These are phyloP conservation scores for Vitis hybrid DNA, from an alignment of 177 flowering plant species.

Conservation along the genomic window DNA sequence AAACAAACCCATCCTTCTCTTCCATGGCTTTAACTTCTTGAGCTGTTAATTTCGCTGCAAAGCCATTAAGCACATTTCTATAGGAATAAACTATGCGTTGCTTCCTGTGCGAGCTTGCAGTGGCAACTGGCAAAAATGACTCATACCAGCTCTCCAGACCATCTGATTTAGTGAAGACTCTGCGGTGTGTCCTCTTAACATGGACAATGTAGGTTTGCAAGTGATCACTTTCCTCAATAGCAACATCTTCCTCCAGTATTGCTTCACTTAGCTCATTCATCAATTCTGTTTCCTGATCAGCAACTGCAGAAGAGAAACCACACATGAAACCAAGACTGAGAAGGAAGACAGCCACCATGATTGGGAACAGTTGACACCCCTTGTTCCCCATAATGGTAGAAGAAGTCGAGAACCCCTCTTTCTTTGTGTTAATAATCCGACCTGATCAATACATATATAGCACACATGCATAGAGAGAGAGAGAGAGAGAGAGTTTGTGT, in stretches of 20 bases:
- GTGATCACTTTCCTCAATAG: not conserved
- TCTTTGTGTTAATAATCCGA: no score
- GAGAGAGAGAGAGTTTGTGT: no score
- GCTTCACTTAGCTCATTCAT: no score
- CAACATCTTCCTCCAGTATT: no score
- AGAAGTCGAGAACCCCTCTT: no score
- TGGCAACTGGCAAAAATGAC: slow-evolving; percentile 39
- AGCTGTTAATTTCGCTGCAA: slow-evolving; percentile 46
- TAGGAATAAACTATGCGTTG: slow-evolving; percentile 41
- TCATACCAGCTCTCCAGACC: slow-evolving; percentile 30
- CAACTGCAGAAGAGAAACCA: not conserved
- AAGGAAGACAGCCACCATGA: not conserved
- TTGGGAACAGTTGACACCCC: not conserved
- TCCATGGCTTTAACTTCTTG: slow-evolving; percentile 38
- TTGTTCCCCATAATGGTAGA: slow-evolving; percentile 9
- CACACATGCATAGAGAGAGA: no score
- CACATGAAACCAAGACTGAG: not conserved
- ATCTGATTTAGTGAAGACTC: not conserved
- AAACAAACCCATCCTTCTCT: slow-evolving; percentile 35
- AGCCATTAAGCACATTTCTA: slow-evolving; percentile 41
- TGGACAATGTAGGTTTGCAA: slow-evolving; percentile 46
- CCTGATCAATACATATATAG: no score
- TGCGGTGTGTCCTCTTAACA: slow-evolving; percentile 24
- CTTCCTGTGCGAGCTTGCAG: slow-evolving; percentile 9
- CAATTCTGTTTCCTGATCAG: not conserved